These are phyloP conservation scores for Penicillium egyptiacum DNA, from an alignment of 495 filamentous ascomycete species.

Conservation along the genomic window DNA sequence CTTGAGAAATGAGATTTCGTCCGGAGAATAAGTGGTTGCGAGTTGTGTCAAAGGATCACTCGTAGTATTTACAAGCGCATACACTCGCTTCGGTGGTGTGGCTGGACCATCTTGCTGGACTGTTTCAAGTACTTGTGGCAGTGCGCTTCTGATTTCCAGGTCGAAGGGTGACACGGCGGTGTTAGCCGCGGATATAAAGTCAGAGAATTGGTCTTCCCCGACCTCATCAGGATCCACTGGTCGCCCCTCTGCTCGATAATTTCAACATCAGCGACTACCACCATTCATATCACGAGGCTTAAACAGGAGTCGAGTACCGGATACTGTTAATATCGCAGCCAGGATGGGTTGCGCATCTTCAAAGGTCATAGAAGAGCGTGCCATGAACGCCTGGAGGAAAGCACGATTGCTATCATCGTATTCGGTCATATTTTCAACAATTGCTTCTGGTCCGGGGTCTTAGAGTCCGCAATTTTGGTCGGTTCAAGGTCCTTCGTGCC, in stretches of 20 bases:
- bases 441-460: neutral
- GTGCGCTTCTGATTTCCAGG: constrained; percentile 74
- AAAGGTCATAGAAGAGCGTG: constrained; percentile 72
- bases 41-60: constrained; percentile 82
- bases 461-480: neutral
- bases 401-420: constrained; percentile 77
- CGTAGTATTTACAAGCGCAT: constrained; percentile 83
- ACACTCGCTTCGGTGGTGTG: constrained; percentile 46
- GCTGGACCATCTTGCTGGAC: constrained; percentile 12
- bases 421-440: constrained; percentile 21
- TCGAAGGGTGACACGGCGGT: constrained; percentile 74
- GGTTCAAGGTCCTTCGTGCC: neutral
- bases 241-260: constrained; percentile 34
- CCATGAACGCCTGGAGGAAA: constrained; percentile 90
- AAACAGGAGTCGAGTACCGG: constrained; percentile 33
- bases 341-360: constrained; percentile 69
- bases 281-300: neutral
- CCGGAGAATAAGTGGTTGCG: constrained; percentile 74
- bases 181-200: constrained; percentile 69
- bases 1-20: constrained; percentile 90
- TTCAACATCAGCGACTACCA: neutral
- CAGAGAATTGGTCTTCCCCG: constrained; percentile 63
- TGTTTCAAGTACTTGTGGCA: constrained; percentile 54
- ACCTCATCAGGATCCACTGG: constrained; percentile 56
- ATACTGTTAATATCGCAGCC: constrained; percentile 67